Evolutionary conservation across 495 filamentous ascomycete genomes (phyloP).

Genomic region (Neurospora cerealis): DNA sequence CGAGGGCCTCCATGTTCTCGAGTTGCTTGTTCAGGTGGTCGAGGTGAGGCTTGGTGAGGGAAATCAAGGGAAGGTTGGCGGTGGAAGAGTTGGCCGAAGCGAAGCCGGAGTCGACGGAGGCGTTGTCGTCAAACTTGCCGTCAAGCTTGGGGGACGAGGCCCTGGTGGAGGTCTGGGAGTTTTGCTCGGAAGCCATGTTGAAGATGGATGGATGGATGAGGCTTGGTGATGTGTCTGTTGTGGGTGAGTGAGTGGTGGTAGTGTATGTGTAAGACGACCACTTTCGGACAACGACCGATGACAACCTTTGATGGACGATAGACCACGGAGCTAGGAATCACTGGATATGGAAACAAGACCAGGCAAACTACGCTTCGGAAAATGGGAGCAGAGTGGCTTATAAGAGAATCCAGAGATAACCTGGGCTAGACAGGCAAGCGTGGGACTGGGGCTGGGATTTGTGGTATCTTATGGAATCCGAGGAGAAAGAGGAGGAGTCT

Average conservation of each 20-base stretch:
- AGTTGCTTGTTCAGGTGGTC: constrained; percentile 83
- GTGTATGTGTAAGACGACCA: background rate
- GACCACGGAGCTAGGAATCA: background rate
- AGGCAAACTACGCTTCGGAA: background rate
- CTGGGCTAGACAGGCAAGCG: background rate
- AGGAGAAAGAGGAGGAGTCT: background rate
- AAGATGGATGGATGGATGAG: background rate
- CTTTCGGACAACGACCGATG: background rate
- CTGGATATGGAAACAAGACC: background rate
- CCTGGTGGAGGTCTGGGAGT: constrained; percentile 18
- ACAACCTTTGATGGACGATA: background rate
- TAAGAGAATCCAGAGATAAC: background rate
- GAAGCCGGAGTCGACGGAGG: constrained; percentile 76
- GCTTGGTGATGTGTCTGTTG: background rate
- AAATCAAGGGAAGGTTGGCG: constrained; percentile 38
- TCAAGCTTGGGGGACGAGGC: constrained; percentile 25
- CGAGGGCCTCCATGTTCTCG: constrained; percentile 63
- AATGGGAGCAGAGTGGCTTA: background rate
- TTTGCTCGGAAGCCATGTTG: constrained; percentile 22
- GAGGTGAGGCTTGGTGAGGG: constrained; percentile 82
- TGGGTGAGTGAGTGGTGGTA: background rate
- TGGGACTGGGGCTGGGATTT: background rate
- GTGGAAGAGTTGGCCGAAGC: constrained; percentile 58
- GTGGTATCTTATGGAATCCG: background rate
- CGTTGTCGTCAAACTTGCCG: constrained; percentile 22